A percentile compares a stretch with the other conserved stretches of the same genome.
phyloP scores from a whole-genome alignment of 1,139 yeast genomes.

The Sugiyamaella pinicola region DNA sequence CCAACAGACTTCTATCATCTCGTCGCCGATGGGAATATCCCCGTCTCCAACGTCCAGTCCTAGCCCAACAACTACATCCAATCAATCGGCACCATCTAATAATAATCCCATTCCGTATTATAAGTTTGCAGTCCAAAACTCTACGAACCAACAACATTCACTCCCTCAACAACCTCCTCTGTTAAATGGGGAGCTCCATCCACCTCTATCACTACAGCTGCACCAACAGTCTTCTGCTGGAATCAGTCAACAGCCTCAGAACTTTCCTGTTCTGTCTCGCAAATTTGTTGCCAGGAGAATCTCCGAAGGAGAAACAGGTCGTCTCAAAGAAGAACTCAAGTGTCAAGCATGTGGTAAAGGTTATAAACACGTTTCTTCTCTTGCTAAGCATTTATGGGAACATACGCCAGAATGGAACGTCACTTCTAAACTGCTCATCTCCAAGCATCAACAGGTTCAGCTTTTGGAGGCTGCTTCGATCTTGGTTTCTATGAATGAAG shows the following conservation, averaged over 20 bases:
- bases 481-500: conserved; percentile 77
- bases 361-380: conserved; percentile 79
- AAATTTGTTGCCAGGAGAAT: conserved; percentile 81
- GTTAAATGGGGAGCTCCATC: conserved; percentile 1
- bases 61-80: conserved; percentile 1
- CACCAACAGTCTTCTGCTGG: conserved; percentile 4
- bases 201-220: background rate
- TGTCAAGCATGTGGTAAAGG: conserved; percentile 93
- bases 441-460: conserved; percentile 93
- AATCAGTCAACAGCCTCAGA: conserved; percentile 16
- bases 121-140: conserved; percentile 20
- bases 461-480: conserved; percentile 86
- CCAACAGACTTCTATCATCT: background rate
- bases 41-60: conserved; percentile 13
- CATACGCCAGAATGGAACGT: conserved; percentile 93
- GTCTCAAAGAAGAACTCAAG: conserved; percentile 77
- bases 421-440: conserved; percentile 73
- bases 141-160: conserved; percentile 5
- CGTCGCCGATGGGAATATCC: background rate
- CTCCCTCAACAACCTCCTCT: conserved; percentile 1
- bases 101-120: conserved; percentile 15
- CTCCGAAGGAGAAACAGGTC: conserved; percentile 83
- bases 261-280: conserved; percentile 49
- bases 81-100: conserved; percentile 1
- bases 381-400: conserved; percentile 78